These are phyloP conservation scores for Eucalyptus decipiens DNA, from an alignment of 345 rosid species.

Conservation along the genomic window DNA sequence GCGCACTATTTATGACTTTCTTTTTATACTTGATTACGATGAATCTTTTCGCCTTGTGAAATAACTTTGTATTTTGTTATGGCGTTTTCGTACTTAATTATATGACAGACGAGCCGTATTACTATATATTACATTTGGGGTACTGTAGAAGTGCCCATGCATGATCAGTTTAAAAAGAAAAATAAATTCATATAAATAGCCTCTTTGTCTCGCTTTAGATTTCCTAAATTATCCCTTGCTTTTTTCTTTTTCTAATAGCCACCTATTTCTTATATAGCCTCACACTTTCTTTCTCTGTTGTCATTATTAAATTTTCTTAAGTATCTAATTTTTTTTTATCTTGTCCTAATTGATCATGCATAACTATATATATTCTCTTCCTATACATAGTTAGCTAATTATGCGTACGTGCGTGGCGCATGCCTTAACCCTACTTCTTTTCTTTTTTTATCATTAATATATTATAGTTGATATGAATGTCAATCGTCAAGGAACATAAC, in stretches of 20 bases:
- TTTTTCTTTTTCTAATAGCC: background rate
- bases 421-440: background rate
- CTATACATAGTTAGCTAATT: background rate
- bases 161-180: background rate
- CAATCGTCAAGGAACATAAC: accelerated
- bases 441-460: background rate
- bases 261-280: no score
- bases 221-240: background rate
- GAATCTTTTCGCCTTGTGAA: no score
- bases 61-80: background rate
- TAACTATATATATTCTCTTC: background rate
- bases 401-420: accelerated
- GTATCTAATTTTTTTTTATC: background rate
- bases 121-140: background rate
- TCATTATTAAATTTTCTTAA: no score
- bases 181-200: background rate
- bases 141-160: background rate
- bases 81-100: background rate
- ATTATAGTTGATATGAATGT: background rate
- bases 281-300: background rate
- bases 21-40: background rate
- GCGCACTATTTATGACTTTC: no score
- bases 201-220: background rate
- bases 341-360: background rate
- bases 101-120: no score